These are phyloP conservation scores for Termitomyces sp. DNA, from an alignment of 1,284 basidiomycete genomes.

Conservation along the genomic window DNA sequence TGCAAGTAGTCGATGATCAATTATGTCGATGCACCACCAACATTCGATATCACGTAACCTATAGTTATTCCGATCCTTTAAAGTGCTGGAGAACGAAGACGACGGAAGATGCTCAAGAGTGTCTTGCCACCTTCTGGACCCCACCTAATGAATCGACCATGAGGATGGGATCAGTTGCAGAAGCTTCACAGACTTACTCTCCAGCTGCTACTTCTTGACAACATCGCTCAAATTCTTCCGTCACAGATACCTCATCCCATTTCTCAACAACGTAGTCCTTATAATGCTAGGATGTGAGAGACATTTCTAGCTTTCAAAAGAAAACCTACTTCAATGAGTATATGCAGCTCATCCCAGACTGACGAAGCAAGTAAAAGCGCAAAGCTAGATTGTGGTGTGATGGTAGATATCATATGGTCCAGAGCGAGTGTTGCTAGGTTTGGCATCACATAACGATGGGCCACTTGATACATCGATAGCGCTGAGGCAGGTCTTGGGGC, in stretches of 20 bases:
- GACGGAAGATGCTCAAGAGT: conserved; percentile 57
- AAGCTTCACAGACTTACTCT: conserved; percentile 45
- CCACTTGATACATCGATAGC: conserved; percentile 74
- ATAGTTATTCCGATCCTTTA: not conserved
- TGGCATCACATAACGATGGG: conserved; percentile 74
- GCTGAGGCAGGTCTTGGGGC: conserved; percentile 64
- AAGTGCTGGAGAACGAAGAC: conserved; percentile 51
- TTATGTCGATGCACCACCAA: too few relatives aligned
- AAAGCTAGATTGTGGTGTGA: conserved; percentile 70
- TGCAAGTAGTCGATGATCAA: too few relatives aligned
- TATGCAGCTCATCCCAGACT: conserved; percentile 60
- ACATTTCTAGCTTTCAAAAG: not conserved
- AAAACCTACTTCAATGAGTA: conserved; percentile 48
- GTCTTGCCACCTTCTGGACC: conserved; percentile 65
- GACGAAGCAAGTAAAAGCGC: conserved; percentile 64
- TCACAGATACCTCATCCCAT: conserved; percentile 63
- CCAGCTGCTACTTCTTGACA: conserved; percentile 66
- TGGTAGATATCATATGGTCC: conserved; percentile 70
- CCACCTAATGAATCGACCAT: conserved; percentile 42
- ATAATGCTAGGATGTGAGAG: not conserved
- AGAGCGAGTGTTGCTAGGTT: conserved; percentile 63
- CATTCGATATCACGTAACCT: too few relatives aligned
- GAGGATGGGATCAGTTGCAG: conserved; percentile 3
- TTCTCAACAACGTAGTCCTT: conserved; percentile 66
- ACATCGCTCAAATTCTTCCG: conserved; percentile 60